A percentile compares a stretch with the other conserved stretches of the same genome.
Conservation (phyloP, 495 filamentous ascomycete species). For the Haplographium delicatum region DNA sequence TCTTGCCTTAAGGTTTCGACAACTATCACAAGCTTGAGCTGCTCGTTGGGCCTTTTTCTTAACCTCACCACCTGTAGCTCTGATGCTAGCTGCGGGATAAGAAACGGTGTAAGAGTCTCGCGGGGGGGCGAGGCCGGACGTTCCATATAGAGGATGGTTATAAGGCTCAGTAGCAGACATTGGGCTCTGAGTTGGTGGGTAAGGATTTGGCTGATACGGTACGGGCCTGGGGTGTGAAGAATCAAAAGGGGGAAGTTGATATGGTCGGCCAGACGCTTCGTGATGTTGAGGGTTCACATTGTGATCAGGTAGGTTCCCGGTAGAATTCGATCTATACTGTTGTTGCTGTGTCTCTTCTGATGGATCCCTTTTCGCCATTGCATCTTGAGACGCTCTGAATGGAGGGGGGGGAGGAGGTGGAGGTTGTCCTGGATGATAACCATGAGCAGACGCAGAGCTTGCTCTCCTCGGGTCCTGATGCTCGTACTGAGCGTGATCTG, state of each 20-base stretch:
- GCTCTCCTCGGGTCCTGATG: conserved; percentile 19
- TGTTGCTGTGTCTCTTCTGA: conserved; percentile 32
- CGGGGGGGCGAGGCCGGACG: not conserved
- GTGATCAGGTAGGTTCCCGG: conserved; percentile 13
- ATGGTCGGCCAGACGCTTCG: conserved; percentile 2
- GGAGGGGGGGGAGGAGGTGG: conserved; percentile 25
- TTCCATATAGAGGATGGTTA: conserved; percentile 29
- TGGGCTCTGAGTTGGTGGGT: conserved; percentile 37
- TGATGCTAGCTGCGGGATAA: conserved; percentile 5
- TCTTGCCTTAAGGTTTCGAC: conserved; percentile 64
- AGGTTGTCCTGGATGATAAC: conserved; percentile 8
- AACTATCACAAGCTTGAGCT: conserved; percentile 62
- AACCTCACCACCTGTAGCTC: not conserved
- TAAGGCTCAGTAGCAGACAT: conserved; percentile 37
- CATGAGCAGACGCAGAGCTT: conserved; percentile 20
- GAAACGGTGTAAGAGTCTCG: conserved; percentile 10
- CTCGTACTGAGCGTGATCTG: conserved; percentile 18
- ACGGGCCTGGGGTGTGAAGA: conserved; percentile 28
- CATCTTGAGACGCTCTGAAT: conserved; percentile 35
- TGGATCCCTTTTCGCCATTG: conserved; percentile 45
- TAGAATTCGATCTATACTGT: conserved; percentile 18
- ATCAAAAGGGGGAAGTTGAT: conserved; percentile 28
- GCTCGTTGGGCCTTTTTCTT: conserved; percentile 22
- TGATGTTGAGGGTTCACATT: conserved; percentile 13
- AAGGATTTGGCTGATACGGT: conserved; percentile 37